phyloP scores from a whole-genome alignment of 148 eudicot genomes.

The Bassia scoparia region DNA sequence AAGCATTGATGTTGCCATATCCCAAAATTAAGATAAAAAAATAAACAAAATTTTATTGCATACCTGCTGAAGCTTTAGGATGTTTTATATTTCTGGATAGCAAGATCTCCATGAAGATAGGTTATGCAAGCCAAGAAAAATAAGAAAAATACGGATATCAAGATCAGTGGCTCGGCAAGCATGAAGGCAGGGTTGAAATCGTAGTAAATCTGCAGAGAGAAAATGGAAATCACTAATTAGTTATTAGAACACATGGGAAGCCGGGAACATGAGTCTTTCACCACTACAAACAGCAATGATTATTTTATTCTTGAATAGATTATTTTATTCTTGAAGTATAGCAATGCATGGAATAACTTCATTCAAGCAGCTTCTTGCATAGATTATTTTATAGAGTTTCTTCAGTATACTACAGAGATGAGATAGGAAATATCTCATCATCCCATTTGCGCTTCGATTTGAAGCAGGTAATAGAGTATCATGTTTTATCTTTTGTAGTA shows the following conservation, averaged over 20 bases:
- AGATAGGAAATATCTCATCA: constrained; percentile 89
- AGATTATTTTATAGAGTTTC: constrained; percentile 85
- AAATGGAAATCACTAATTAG: not conserved
- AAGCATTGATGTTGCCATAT: not conserved
- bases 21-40: not conserved
- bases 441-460: constrained; percentile 70
- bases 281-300: not conserved
- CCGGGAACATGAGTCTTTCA: not conserved
- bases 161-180: constrained; percentile 97
- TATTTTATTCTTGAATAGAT: too few relatives aligned
- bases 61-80: constrained; percentile 21
- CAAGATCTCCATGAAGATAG: constrained; percentile 71
- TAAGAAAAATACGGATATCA: constrained; percentile 66
- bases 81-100: constrained; percentile 57
- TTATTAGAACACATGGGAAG: not conserved
- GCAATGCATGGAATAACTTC: constrained; percentile 80
- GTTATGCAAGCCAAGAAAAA: constrained; percentile 67
- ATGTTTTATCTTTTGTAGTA: constrained; percentile 12
- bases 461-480: constrained; percentile 53
- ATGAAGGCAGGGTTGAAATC: constrained; percentile 73
- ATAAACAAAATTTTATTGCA: not conserved
- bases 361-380: constrained; percentile 80
- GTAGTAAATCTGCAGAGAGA: constrained; percentile 70
- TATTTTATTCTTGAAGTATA: too few relatives aligned
- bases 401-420: constrained; percentile 96